Percentiles rank a stretch among this genome's conserved stretches.
Conservation (phyloP, 768 basidiomycete genomes). For the Rhodotorula toruloides region DNA sequence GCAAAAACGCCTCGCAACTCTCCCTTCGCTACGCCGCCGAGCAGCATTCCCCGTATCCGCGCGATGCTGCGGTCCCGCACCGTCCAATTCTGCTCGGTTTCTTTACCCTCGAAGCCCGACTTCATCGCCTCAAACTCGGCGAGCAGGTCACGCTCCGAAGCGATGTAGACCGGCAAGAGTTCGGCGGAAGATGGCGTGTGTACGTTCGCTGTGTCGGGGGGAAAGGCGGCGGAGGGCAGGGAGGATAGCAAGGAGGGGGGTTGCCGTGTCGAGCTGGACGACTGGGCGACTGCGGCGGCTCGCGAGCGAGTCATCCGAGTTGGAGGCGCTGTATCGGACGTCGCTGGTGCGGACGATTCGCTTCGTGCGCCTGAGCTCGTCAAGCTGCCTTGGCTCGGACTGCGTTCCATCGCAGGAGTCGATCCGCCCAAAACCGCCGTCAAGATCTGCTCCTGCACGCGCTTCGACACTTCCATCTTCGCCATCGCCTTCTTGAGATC, state of each 20-base stretch:
- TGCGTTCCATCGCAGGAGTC: background rate
- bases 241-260: conserved; percentile 13
- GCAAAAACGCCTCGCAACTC: conserved; percentile 72
- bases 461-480: conserved; percentile 71
- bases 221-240: conserved; percentile 32
- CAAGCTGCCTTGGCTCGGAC: conserved; percentile 14
- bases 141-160: conserved; percentile 77
- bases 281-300: background rate
- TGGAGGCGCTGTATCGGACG: background rate
- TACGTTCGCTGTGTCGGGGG: conserved; percentile 14
- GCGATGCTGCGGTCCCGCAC: conserved; percentile 57
- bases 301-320: conserved; percentile 11
- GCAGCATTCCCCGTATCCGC: conserved; percentile 45
- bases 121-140: conserved; percentile 74
- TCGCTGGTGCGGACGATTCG: background rate
- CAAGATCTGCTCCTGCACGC: conserved; percentile 75
- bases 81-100: conserved; percentile 94
- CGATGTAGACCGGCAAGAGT: conserved; percentile 53
- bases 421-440: conserved; percentile 40
- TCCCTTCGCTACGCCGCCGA: conserved; percentile 73
- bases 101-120: conserved; percentile 84
- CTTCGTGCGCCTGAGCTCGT: background rate
- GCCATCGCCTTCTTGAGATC: conserved; percentile 89
- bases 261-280: background rate
- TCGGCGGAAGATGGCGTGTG: background rate